Base-by-base conservation (phyloP, 306 rosid genomes). In the Mimosa bimucronata region DNA sequence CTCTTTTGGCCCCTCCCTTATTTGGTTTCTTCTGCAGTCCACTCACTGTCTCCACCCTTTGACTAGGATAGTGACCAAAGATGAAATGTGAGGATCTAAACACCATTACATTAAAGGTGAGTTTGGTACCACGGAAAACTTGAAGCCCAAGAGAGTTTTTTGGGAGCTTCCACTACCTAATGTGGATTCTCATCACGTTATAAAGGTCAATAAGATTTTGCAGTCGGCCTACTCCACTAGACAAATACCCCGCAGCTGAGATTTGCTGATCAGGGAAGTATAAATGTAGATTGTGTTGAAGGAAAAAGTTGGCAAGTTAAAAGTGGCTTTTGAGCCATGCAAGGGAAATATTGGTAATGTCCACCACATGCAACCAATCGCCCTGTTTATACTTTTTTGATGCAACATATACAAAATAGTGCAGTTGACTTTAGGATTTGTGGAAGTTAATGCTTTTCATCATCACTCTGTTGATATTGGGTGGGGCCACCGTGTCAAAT, bases 121-220 rank as follows among this genome's bases (percentile, higher is more conserved):
- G 76, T 79, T 66, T 83, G 86, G 94, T 92, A 88, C 90, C 91
- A 88, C 88, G 89, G 92, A 87, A 92, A 74, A 19, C 42, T 40
- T 79, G 5, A 34, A 34, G 38, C 38, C 5, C n/a, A n/a, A n/a
- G n/a, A n/a, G n/a, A n/a, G n/a, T n/a, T 34, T 34, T 34, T 34
- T 34, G 38, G 38, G 38, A 34, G 38, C 5, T 34, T 0, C 3
- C 38, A 0, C 1, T 34, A 34, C 38, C 38, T 34, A 34, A 34
- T 34, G 38, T 34, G 2, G 38, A 34, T 34, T 34, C 38, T 34
- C 38, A 3, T 0, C 38, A 34, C 38, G 38, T 34, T 34, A 68
- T 80, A 73, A 68, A 42, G 53, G 58, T 21, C 1, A 37, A 29
- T 40, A 46, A 79, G 57, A 15, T 13, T 62, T 34, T 52, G 66